These are phyloP conservation scores for Podospora pseudocomata DNA, from an alignment of 495 filamentous ascomycete genomes.

Conservation along the genomic window DNA sequence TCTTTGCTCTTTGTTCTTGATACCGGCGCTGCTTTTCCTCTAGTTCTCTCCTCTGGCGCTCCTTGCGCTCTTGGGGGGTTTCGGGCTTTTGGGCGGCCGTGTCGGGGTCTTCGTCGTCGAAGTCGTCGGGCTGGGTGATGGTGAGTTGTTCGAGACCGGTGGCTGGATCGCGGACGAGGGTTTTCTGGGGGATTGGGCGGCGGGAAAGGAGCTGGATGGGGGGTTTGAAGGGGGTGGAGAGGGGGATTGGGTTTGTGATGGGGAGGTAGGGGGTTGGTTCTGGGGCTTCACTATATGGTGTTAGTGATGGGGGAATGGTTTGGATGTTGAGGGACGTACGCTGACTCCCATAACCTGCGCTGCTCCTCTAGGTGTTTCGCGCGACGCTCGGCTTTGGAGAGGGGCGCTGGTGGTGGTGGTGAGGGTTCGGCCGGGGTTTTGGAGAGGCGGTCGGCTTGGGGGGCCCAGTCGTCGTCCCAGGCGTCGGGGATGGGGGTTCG, in stretches of 20 bases:
- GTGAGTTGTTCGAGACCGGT: constrained; percentile 54
- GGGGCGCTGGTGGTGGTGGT: constrained; percentile 30
- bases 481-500: constrained; percentile 57
- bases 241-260: constrained; percentile 58
- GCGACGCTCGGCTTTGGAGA: constrained; percentile 71
- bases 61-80: constrained; percentile 66
- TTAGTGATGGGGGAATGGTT: neutral
- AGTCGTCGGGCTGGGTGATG: constrained; percentile 38
- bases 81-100: constrained; percentile 55
- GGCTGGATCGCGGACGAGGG: constrained; percentile 46
- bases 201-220: constrained; percentile 78
- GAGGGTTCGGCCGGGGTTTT: constrained; percentile 28
- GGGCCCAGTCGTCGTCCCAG: constrained; percentile 89
- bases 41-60: constrained; percentile 66
- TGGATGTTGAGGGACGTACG: constrained; percentile 51
- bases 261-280: constrained; percentile 72
- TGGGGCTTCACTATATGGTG: constrained; percentile 33
- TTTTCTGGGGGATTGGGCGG: constrained; percentile 58
- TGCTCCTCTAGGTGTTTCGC: constrained; percentile 80
- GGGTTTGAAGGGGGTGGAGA: constrained; percentile 79
- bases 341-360: constrained; percentile 81
- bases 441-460: constrained; percentile 57
- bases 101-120: constrained; percentile 68
- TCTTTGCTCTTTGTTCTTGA: constrained; percentile 74
- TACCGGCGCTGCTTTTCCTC: constrained; percentile 89